A percentile compares a stretch with the other conserved stretches of the same genome.
phyloP scores from a whole-genome alignment of 2,329 filamentous ascomycete species.

The Chrysoporthe cubensis region DNA sequence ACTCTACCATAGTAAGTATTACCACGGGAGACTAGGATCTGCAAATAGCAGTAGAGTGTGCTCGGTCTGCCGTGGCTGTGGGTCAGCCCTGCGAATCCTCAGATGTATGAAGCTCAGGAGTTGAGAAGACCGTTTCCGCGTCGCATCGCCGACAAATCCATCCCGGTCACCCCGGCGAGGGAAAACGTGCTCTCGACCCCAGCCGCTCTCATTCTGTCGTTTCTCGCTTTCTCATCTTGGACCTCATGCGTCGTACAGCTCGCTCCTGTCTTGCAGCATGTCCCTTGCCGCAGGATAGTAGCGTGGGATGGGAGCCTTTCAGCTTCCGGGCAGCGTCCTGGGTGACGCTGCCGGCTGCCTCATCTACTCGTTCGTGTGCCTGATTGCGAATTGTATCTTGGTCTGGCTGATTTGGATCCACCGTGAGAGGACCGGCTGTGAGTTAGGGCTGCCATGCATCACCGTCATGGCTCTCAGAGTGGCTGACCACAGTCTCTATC shows the following conservation, averaged over 20 bases:
- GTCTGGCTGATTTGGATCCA: conserved; percentile 26
- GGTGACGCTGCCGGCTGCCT: conserved; percentile 26
- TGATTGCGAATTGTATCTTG: conserved; percentile 19
- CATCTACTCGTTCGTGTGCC: conserved; percentile 20
- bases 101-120: not conserved
- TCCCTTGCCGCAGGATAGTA: conserved; percentile 10
- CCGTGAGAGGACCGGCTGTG: conserved; percentile 23
- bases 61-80: not conserved
- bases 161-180: not conserved
- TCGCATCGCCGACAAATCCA: not conserved
- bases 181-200: not conserved
- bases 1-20: not conserved
- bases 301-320: conserved; percentile 29
- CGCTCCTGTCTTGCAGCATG: conserved; percentile 3
- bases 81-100: not conserved
- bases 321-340: conserved; percentile 28
- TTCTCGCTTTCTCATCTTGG: not conserved
- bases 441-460: not conserved
- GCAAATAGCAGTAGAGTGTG: not conserved
- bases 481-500: not conserved
- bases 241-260: not conserved
- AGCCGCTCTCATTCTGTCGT: not conserved
- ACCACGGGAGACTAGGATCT: not conserved
- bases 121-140: not conserved
- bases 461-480: not conserved